Conservation (phyloP, 208 protist genomes). For the Leishmania tarentolae region DNA sequence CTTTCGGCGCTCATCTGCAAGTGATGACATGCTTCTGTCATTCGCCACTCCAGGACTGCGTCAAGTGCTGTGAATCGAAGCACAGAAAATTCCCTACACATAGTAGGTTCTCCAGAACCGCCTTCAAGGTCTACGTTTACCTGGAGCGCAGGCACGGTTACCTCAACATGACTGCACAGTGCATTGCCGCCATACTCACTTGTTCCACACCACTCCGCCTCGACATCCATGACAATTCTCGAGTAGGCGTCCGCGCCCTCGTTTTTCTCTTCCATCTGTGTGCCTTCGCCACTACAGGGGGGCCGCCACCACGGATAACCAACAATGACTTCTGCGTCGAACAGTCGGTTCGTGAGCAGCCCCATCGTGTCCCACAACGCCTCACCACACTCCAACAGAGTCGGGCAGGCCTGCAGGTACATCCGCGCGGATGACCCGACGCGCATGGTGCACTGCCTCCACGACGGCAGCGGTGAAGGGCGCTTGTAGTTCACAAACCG, state of each 20-base stretch:
- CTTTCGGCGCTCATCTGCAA: not conserved
- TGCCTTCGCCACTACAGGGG: not conserved
- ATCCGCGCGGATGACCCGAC: conserved; percentile 10
- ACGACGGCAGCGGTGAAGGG: conserved; percentile 21
- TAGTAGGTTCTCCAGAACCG: not conserved
- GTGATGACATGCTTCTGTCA: conserved; percentile 20
- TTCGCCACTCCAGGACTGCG: conserved; percentile 11
- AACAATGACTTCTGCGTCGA: conserved; percentile 15
- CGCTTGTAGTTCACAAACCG: conserved; percentile 14
- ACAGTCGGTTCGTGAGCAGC: conserved; percentile 29
- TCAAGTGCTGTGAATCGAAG: conserved; percentile 14
- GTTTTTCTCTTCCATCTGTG: not conserved
- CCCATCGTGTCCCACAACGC: conserved; percentile 31
- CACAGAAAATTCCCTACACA: not conserved
- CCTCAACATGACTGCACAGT: not conserved
- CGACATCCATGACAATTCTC: not conserved
- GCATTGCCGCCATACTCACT: not conserved
- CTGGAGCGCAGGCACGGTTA: conserved; percentile 1
- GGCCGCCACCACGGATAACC: conserved; percentile 28
- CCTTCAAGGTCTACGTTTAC: conserved; percentile 6
- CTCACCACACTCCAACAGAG: conserved; percentile 25
- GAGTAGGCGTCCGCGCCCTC: not conserved
- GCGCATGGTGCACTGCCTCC: conserved; percentile 8
- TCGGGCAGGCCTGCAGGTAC: conserved; percentile 7
- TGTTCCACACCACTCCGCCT: not conserved